These are phyloP conservation scores for Claviceps sp. DNA, from an alignment of 2,329 filamentous ascomycete species.

Conservation along the genomic window DNA sequence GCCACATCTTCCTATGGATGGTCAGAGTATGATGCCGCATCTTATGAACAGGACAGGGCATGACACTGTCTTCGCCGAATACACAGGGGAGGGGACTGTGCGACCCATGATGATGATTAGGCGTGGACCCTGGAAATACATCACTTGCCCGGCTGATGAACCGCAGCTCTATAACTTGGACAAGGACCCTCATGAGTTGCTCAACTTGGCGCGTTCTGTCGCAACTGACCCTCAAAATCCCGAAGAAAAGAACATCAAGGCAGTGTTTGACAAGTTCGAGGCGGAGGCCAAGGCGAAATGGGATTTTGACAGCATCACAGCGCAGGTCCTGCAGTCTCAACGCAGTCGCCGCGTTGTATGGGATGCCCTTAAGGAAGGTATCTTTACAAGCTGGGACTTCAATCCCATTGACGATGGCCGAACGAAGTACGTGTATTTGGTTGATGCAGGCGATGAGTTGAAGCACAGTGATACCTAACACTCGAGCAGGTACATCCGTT, in stretches of 20 bases:
- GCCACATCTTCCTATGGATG: slow-evolving; percentile 69
- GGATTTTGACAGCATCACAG: slow-evolving; percentile 68
- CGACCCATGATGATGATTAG: slow-evolving; percentile 90
- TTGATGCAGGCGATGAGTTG: not conserved
- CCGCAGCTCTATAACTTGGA: slow-evolving; percentile 74
- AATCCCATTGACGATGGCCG: slow-evolving; percentile 59
- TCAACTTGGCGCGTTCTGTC: slow-evolving; percentile 48
- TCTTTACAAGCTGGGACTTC: slow-evolving; percentile 75
- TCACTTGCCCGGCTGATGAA: slow-evolving; percentile 71
- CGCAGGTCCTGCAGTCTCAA: slow-evolving; percentile 63
- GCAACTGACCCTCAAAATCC: slow-evolving; percentile 25
- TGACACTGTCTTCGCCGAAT: slow-evolving; percentile 88
- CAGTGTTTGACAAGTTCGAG: slow-evolving; percentile 52
- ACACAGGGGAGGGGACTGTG: slow-evolving; percentile 85
- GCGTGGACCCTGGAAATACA: slow-evolving; percentile 80
- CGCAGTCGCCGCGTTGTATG: slow-evolving; percentile 67
- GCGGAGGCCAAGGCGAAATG: slow-evolving; percentile 62
- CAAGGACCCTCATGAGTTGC: slow-evolving; percentile 62
- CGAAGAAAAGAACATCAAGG: slow-evolving; percentile 32
- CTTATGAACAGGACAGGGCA: slow-evolving; percentile 51
- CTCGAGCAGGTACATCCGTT: slow-evolving; percentile 64
- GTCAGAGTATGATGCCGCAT: slow-evolving; percentile 68
- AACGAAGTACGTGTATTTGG: slow-evolving; percentile 38
- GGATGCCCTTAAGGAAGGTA: slow-evolving; percentile 63
- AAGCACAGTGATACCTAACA: not conserved